Percentiles rank a stretch among this genome's conserved stretches.
Conservation (phyloP, 805 yeast genomes). For the Starmerella tilneyi region DNA sequence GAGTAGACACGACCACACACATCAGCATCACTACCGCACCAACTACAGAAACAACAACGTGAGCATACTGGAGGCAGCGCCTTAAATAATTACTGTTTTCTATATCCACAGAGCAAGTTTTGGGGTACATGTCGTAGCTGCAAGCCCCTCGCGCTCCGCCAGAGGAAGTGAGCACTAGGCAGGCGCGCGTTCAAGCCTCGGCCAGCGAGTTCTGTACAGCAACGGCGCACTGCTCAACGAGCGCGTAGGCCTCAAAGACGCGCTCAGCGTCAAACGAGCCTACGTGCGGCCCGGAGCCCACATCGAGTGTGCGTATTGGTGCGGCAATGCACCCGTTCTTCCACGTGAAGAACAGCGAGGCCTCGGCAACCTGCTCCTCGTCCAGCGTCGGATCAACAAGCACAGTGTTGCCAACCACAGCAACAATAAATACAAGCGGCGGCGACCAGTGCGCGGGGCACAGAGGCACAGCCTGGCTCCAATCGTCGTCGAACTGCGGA, state of each 20-base stretch:
- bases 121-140: no score
- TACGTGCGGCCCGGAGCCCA: slow-evolving; percentile 42
- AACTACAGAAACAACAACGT: no score
- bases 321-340: slow-evolving; percentile 55
- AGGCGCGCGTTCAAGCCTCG: slow-evolving; percentile 9
- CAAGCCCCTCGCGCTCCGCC: no score
- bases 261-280: slow-evolving; percentile 34
- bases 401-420: slow-evolving; percentile 54
- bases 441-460: slow-evolving; percentile 43
- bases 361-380: slow-evolving; percentile 80
- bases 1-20: no score
- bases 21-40: no score
- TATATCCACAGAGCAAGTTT: no score
- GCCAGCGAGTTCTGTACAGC: slow-evolving; percentile 35
- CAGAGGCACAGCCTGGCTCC: slow-evolving; percentile 48
- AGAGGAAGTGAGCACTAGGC: no score
- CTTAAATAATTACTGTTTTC: no score
- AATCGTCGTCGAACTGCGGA: slow-evolving; percentile 85
- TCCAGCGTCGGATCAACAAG: slow-evolving; percentile 79
- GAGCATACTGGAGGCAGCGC: no score
- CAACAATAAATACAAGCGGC: slow-evolving; percentile 67
- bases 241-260: slow-evolving; percentile 44
- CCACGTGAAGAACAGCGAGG: slow-evolving; percentile 69
- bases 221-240: slow-evolving; percentile 53
- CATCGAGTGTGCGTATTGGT: slow-evolving; percentile 60